A percentile compares a stretch with the other conserved stretches of the same genome.
These are phyloP conservation scores for Flaveria linearis DNA, from an alignment of 129 eudicot species.

Conservation along the genomic window DNA sequence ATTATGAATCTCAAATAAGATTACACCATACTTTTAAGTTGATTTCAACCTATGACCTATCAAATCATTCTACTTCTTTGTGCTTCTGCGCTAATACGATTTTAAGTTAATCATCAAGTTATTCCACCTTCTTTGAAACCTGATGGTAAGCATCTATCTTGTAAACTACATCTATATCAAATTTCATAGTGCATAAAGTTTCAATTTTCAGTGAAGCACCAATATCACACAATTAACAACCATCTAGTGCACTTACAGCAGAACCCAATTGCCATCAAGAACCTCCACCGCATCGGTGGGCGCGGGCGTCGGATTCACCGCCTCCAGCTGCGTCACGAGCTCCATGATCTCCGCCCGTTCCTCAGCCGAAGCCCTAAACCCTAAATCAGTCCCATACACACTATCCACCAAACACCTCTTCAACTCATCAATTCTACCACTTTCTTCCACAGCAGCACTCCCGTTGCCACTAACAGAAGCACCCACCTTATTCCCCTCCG, in stretches of 20 bases:
- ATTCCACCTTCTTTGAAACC: neutral
- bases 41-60: neutral
- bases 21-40: neutral
- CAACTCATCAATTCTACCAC: conserved; percentile 45
- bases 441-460: conserved; percentile 24
- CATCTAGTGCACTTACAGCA: conserved; percentile 59
- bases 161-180: neutral
- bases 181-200: neutral
- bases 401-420: conserved; percentile 83
- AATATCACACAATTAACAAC: neutral
- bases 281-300: conserved; percentile 66
- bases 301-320: conserved; percentile 67
- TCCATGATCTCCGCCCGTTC: conserved; percentile 85
- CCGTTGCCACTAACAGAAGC: conserved; percentile 42
- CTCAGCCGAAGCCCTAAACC: conserved; percentile 73
- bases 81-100: neutral
- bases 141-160: neutral
- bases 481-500: neutral
- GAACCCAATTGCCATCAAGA: conserved; percentile 93
- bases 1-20: neutral
- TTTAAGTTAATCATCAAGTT: neutral
- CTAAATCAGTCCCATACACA: conserved; percentile 79
- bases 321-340: conserved; percentile 73
- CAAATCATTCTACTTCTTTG: neutral
- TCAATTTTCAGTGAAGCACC: neutral